These are phyloP conservation scores for Bretziella fagacearum DNA, from an alignment of 2,329 filamentous ascomycete genomes.

Conservation along the genomic window DNA sequence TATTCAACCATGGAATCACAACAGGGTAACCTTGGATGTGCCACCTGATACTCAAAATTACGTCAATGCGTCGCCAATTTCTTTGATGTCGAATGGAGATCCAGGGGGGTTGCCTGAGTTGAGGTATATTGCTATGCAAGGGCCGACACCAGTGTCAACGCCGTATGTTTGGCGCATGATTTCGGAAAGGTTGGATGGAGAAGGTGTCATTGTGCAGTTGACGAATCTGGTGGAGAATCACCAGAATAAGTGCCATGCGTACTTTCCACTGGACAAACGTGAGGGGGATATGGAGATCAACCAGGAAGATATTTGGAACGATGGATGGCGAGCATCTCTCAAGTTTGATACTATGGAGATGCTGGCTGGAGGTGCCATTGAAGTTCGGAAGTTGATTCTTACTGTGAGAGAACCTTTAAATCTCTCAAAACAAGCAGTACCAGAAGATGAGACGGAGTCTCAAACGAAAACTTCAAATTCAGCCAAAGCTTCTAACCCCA, in stretches of 20 bases:
- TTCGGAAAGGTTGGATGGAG: slow-evolving; percentile 53
- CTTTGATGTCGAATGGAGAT: slow-evolving; percentile 30
- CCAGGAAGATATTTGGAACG: slow-evolving; percentile 44
- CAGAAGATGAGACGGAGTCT: not conserved
- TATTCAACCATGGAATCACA: slow-evolving; percentile 77
- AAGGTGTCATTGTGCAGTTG: slow-evolving; percentile 82
- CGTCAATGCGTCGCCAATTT: slow-evolving; percentile 65
- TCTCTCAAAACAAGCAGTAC: not conserved
- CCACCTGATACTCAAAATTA: slow-evolving; percentile 58
- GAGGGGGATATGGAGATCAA: slow-evolving; percentile 41
- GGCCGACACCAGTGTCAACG: slow-evolving; percentile 59
- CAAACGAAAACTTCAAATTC: not conserved
- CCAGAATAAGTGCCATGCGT: slow-evolving; percentile 72
- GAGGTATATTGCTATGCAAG: slow-evolving; percentile 83
- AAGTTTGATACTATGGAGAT: slow-evolving; percentile 46
- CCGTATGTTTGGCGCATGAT: slow-evolving; percentile 94
- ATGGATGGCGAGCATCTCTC: slow-evolving; percentile 52
- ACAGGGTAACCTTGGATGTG: slow-evolving; percentile 66
- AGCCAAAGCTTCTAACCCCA: not conserved
- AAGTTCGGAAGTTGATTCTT: slow-evolving; percentile 57
- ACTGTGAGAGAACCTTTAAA: slow-evolving; percentile 29
- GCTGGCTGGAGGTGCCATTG: slow-evolving; percentile 39
- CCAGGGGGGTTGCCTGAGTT: slow-evolving; percentile 24
- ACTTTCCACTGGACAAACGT: slow-evolving; percentile 51
- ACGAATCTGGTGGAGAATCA: slow-evolving; percentile 70